Conservation (phyloP, 2,329 filamentous ascomycete genomes). For the Talaromyces sp. region DNA sequence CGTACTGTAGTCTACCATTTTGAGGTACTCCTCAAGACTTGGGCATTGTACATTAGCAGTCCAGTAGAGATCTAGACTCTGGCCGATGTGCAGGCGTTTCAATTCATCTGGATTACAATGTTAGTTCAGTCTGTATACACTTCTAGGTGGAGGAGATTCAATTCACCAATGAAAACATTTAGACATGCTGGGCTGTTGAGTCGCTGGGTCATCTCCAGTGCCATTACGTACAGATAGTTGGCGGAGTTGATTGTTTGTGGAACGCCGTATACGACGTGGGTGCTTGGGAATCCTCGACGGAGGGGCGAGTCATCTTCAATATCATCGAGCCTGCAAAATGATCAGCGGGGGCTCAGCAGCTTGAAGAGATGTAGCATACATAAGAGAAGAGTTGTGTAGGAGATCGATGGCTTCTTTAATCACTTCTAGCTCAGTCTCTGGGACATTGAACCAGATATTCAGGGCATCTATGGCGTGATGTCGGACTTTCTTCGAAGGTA, state of each 20-base stretch:
- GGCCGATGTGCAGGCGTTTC: background rate
- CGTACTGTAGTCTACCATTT: background rate
- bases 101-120: background rate
- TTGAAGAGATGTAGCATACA: background rate
- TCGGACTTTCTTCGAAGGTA: slow-evolving; percentile 39
- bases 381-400: slow-evolving; percentile 1
- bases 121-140: background rate
- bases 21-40: background rate
- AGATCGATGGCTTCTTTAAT: background rate
- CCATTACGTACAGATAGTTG: background rate
- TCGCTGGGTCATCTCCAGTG: background rate
- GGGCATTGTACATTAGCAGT: background rate
- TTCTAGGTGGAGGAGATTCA: background rate
- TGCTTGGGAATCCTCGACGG: background rate
- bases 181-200: background rate
- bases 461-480: slow-evolving; percentile 37
- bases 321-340: background rate
- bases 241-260: background rate
- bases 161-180: background rate
- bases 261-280: background rate
- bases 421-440: background rate
- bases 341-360: background rate
- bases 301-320: slow-evolving; percentile 1
- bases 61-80: background rate
- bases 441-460: slow-evolving; percentile 33